Evolutionary conservation across 2,329 filamentous ascomycete species (phyloP).

Genomic region (Seiridium unicorne): DNA sequence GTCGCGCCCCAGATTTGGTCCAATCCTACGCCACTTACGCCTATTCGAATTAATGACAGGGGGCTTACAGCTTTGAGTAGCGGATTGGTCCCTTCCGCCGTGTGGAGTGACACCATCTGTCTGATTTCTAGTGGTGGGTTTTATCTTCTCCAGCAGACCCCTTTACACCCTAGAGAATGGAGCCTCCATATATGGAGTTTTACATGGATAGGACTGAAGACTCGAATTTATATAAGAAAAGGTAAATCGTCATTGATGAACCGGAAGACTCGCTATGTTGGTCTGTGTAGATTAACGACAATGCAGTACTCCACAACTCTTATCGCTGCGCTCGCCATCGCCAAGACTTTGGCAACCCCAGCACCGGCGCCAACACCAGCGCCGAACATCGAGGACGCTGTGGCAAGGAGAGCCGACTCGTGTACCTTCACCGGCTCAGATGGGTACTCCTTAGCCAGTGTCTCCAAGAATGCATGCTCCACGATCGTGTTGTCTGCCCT

Average conservation of each 20-base stretch:
- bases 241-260: not conserved
- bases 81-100: not conserved
- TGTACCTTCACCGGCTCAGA: slow-evolving; percentile 5
- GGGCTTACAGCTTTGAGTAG: not conserved
- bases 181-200: not conserved
- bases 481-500: slow-evolving; percentile 2
- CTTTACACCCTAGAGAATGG: not conserved
- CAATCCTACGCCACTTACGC: too few relatives aligned
- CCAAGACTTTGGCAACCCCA: not conserved
- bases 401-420: slow-evolving; percentile 2
- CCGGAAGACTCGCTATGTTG: not conserved
- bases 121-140: not conserved
- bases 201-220: not conserved
- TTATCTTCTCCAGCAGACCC: not conserved
- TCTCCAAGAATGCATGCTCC: slow-evolving; percentile 1
- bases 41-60: not conserved
- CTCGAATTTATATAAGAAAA: not conserved
- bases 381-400: slow-evolving; percentile 1
- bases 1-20: too few relatives aligned
- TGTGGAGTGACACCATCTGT: not conserved
- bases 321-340: not conserved
- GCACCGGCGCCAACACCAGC: slow-evolving; percentile 5
- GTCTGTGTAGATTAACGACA: not conserved
- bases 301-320: not conserved
- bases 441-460: not conserved